These are phyloP conservation scores for Cicer cuneatum DNA, from an alignment of 306 rosid genomes.

Conservation along the genomic window DNA sequence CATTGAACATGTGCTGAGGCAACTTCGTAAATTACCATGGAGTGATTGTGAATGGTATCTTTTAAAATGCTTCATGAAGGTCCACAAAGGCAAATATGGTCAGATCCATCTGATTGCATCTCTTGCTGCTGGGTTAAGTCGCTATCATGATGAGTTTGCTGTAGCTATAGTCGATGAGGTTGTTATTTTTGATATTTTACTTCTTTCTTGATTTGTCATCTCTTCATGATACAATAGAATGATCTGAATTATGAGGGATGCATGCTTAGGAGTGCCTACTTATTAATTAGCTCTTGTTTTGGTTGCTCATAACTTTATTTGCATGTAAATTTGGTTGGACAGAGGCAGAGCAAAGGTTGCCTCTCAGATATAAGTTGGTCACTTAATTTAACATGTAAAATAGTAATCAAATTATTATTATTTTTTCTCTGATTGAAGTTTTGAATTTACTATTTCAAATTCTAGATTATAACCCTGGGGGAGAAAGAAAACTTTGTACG, in stretches of 20 bases:
- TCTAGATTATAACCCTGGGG: background rate
- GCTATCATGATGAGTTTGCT: constrained; percentile 95
- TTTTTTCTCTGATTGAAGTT: constrained; percentile 24
- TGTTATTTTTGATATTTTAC: constrained; percentile 32
- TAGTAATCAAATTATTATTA: constrained; percentile 11
- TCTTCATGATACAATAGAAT: constrained; percentile 31
- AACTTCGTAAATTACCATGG: constrained; percentile 98
- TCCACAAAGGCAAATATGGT: constrained; percentile 96
- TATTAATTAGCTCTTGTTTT: constrained; percentile 23
- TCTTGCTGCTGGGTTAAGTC: constrained; percentile 97
- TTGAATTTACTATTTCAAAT: constrained; percentile 31
- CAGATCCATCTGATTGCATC: constrained; percentile 96
- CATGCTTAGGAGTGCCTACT: background rate
- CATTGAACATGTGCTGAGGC: constrained; percentile 96
- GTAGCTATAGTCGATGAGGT: constrained; percentile 99
- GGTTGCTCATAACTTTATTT: constrained; percentile 5
- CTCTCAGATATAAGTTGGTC: constrained; percentile 18
- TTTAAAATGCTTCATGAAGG: constrained; percentile 97
- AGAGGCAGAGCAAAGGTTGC: constrained; percentile 16
- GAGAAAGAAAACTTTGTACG: background rate
- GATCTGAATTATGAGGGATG: constrained; percentile 42
- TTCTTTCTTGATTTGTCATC: constrained; percentile 31
- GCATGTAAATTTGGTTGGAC: constrained; percentile 27
- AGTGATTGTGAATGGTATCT: constrained; percentile 88
- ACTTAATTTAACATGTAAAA: constrained; percentile 33